phyloP scores from a whole-genome alignment of 352 stramenopile genomes.

The Pythium sukuiense region DNA sequence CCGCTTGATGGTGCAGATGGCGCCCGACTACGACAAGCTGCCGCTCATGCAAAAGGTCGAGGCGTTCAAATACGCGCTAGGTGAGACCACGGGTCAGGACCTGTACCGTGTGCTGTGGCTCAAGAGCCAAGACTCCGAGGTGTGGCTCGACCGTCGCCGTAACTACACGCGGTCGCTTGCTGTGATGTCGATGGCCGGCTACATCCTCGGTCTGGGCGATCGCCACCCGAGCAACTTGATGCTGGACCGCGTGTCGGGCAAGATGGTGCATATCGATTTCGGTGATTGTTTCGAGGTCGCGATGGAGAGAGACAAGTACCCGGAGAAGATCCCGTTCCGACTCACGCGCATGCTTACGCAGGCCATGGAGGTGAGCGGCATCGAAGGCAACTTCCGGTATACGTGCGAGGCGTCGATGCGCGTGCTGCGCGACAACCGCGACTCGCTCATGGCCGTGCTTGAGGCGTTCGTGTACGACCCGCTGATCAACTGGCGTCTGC shows the following conservation, averaged over 20 bases:
- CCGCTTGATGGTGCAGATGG: constrained; percentile 96
- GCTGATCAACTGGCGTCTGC: constrained; percentile 98
- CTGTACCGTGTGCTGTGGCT: constrained; percentile 99
- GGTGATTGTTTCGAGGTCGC: constrained; percentile 99
- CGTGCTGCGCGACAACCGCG: constrained; percentile 97
- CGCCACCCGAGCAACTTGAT: constrained; percentile 99
- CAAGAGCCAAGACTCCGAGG: constrained; percentile 98
- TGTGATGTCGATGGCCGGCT: constrained; percentile 99
- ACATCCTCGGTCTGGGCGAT: constrained; percentile 99
- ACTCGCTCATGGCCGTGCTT: constrained; percentile 99
- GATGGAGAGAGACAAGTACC: constrained; percentile 99
- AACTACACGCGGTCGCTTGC: constrained; percentile 99
- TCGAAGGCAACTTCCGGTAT: constrained; percentile 99
- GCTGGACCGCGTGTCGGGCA: constrained; percentile 98
- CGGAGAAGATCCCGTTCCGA: constrained; percentile 99
- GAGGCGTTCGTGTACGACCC: constrained; percentile 99
- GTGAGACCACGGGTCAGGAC: constrained; percentile 96
- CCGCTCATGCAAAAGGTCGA: constrained; percentile 99
- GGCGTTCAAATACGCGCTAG: constrained; percentile 94
- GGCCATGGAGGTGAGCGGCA: constrained; percentile 99
- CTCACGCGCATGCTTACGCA: constrained; percentile 98
- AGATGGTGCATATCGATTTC: constrained; percentile 99
- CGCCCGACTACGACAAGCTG: constrained; percentile 98
- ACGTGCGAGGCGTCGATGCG: constrained; percentile 98
- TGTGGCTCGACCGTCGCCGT: constrained; percentile 98